These are phyloP conservation scores for Elaeis guineensis DNA, from an alignment of 176 grass and related monocot species.

Conservation along the genomic window DNA sequence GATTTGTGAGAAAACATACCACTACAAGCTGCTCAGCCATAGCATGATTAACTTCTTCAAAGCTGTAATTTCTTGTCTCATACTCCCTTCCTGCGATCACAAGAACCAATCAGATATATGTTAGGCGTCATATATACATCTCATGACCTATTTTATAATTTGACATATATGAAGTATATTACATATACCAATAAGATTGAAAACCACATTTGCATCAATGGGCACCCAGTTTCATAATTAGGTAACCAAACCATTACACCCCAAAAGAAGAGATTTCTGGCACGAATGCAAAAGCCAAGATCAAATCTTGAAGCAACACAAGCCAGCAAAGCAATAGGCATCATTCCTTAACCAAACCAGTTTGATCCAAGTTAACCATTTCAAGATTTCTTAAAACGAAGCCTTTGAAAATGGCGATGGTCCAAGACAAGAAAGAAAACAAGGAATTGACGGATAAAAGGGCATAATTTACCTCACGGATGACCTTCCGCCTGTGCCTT, in stretches of 20 bases:
- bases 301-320: too few relatives aligned
- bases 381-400: too few relatives aligned
- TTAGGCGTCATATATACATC: too few relatives aligned
- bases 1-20: conserved; percentile 31
- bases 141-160: too few relatives aligned
- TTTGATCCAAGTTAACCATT: too few relatives aligned
- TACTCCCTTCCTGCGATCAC: conserved; percentile 65
- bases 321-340: too few relatives aligned
- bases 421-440: too few relatives aligned
- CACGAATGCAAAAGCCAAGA: too few relatives aligned
- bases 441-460: background rate
- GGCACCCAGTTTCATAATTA: background rate
- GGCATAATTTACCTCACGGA: conserved; percentile 49
- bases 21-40: conserved; percentile 82
- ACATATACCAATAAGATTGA: conserved; percentile 81
- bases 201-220: conserved; percentile 75
- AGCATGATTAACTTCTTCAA: conserved; percentile 86
- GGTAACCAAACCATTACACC: too few relatives aligned
- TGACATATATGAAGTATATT: background rate
- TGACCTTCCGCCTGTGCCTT: conserved; percentile 80
- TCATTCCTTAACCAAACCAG: too few relatives aligned
- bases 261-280: too few relatives aligned
- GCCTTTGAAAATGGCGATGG: too few relatives aligned
- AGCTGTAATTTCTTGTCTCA: conserved; percentile 93
- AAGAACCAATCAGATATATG: background rate